phyloP scores from a whole-genome alignment of 208 protist genomes.

The Leishmania arabica region DNA sequence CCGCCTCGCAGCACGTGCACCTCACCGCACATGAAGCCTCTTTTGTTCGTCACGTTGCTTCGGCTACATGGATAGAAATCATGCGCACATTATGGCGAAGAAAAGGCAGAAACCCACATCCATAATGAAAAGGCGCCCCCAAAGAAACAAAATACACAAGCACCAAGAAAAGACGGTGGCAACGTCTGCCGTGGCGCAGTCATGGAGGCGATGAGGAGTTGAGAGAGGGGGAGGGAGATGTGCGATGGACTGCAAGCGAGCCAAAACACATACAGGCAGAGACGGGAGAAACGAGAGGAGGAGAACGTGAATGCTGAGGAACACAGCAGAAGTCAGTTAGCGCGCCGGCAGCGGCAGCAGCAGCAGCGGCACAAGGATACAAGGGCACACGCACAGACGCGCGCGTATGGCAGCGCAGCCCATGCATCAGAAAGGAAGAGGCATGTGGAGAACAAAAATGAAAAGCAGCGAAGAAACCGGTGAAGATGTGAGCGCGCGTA shows the following conservation, averaged over 20 bases:
- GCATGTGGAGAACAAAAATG: too few relatives aligned
- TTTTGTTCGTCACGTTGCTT: background rate
- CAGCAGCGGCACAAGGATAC: too few relatives aligned
- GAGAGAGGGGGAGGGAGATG: background rate
- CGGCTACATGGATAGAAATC: background rate
- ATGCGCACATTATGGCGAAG: background rate
- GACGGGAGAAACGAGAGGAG: background rate
- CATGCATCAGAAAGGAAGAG: too few relatives aligned
- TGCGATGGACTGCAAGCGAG: background rate
- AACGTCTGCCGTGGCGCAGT: background rate
- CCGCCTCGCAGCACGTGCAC: background rate
- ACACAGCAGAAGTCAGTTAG: background rate
- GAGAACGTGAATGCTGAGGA: background rate
- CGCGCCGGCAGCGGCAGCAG: too few relatives aligned
- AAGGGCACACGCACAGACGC: too few relatives aligned
- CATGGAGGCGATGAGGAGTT: background rate
- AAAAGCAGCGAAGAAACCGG: too few relatives aligned
- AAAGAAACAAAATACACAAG: constrained; percentile 17
- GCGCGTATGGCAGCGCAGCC: too few relatives aligned
- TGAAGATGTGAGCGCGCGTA: too few relatives aligned
- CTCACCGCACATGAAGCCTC: background rate
- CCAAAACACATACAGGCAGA: background rate
- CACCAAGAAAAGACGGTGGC: background rate
- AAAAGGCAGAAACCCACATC: background rate
- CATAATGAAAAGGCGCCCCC: constrained; percentile 39